Conservation (phyloP, 805 yeast species). For the Groenewaldozyma salmanticensis region DNA sequence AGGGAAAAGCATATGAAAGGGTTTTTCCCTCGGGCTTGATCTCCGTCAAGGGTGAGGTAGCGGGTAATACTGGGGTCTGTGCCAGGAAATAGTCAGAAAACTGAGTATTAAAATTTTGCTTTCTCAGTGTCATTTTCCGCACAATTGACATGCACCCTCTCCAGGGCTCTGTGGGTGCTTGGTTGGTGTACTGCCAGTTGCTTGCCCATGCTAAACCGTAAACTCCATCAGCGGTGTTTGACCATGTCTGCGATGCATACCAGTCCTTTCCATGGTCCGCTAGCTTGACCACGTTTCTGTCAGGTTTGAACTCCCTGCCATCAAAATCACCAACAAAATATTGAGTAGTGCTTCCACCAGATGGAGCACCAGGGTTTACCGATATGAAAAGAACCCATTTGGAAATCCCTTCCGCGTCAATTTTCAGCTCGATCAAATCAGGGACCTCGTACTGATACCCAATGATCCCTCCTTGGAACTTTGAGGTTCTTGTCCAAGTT, state of each 20-base stretch:
- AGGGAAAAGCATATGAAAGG: too few relatives aligned
- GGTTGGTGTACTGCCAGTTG: conserved; percentile 33
- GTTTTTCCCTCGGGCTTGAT: too few relatives aligned
- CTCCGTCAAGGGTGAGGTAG: too few relatives aligned
- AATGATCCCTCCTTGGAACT: conserved; percentile 1
- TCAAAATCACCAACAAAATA: conserved; percentile 35
- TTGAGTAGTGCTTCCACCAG: conserved; percentile 33
- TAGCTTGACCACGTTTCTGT: conserved; percentile 23
- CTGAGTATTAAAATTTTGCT: too few relatives aligned
- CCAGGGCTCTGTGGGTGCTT: conserved; percentile 32
- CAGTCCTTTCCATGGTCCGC: conserved; percentile 32
- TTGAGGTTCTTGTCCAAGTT: neutral
- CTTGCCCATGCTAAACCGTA: conserved; percentile 36
- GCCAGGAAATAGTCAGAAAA: too few relatives aligned
- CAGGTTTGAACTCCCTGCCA: conserved; percentile 30
- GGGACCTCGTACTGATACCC: conserved; percentile 38
- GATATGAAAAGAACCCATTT: neutral
- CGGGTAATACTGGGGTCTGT: too few relatives aligned
- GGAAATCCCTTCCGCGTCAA: conserved; percentile 11
- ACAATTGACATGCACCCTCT: conserved; percentile 28
- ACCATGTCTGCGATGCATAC: conserved; percentile 33
- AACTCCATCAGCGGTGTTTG: conserved; percentile 22
- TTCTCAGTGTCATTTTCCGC: neutral
- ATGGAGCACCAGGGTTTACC: conserved; percentile 30
- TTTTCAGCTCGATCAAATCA: conserved; percentile 27